Percentiles rank a stretch among this genome's conserved stretches.
phyloP scores from a whole-genome alignment of 306 rosid species.

The Elaeagnus macrophylla region DNA sequence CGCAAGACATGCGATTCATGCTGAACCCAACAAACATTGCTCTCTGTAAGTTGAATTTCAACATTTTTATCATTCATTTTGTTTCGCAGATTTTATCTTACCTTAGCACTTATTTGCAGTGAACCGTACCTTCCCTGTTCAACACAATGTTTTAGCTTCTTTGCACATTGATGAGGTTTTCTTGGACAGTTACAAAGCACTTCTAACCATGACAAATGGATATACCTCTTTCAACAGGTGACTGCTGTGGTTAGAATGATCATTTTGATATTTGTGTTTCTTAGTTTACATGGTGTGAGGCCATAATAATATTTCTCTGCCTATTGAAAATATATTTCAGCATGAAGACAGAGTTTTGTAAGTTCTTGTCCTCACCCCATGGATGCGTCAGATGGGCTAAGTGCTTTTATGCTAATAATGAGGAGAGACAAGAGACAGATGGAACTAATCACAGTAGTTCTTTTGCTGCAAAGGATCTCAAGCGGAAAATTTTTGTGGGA shows the following conservation, averaged over 20 bases:
- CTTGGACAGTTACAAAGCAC: slow-evolving; percentile 8
- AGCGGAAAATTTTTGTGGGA: slow-evolving; percentile 28
- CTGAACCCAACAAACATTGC: slow-evolving; percentile 25
- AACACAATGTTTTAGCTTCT: slow-evolving; percentile 9
- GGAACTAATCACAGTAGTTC: slow-evolving; percentile 6
- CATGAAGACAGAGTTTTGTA: slow-evolving; percentile 20
- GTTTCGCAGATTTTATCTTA: background rate
- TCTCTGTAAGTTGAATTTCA: slow-evolving; percentile 20
- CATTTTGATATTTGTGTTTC: background rate
- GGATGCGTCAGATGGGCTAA: slow-evolving; percentile 32
- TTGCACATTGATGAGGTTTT: slow-evolving; percentile 17
- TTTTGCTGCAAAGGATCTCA: slow-evolving; percentile 1
- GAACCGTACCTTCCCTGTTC: slow-evolving; percentile 14
- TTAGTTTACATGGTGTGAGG: slow-evolving; percentile 1
- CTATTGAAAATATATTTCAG: slow-evolving; percentile 13
- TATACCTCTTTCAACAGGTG: slow-evolving; percentile 17
- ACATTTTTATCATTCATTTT: background rate
- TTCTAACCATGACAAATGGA: slow-evolving; percentile 19
- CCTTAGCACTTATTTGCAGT: slow-evolving; percentile 14
- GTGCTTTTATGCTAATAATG: slow-evolving; percentile 28
- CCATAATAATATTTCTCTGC: slow-evolving; percentile 4
- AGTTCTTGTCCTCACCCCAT: slow-evolving; percentile 25
- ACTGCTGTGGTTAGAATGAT: background rate
- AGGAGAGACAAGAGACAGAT: slow-evolving; percentile 13
- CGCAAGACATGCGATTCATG: slow-evolving; percentile 37